These are phyloP conservation scores for Kodamaea fukazawae DNA, from an alignment of 805 yeast genomes.

Conservation along the genomic window DNA sequence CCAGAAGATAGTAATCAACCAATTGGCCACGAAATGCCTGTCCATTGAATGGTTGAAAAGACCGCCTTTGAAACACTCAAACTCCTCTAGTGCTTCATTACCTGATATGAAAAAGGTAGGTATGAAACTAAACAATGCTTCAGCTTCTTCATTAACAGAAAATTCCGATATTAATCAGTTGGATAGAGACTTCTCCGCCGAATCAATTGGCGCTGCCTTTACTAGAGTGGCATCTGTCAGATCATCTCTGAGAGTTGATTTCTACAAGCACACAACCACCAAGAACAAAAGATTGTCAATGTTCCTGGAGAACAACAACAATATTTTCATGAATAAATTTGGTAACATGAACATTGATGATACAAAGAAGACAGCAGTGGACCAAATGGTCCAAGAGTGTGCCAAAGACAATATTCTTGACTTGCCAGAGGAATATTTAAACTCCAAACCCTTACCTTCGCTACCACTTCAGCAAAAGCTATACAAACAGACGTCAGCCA, in stretches of 20 bases:
- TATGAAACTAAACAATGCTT: neutral
- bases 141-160: constrained; percentile 5
- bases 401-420: constrained; percentile 7
- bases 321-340: constrained; percentile 21
- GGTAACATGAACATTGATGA: constrained; percentile 3
- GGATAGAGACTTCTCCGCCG: constrained; percentile 13
- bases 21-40: constrained; percentile 34
- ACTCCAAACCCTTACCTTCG: constrained; percentile 7
- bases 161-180: constrained; percentile 2
- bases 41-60: constrained; percentile 29
- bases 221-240: constrained; percentile 36
- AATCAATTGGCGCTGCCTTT: constrained; percentile 23
- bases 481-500: neutral
- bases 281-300: constrained; percentile 20
- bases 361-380: neutral
- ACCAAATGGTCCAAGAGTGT: neutral
- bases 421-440: constrained; percentile 7
- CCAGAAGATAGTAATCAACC: constrained; percentile 24
- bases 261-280: constrained; percentile 30
- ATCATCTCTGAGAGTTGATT: constrained; percentile 33
- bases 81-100: neutral
- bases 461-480: constrained; percentile 1
- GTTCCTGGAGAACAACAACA: constrained; percentile 25
- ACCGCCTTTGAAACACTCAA: constrained; percentile 12
- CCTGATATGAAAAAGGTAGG: neutral